A percentile compares a stretch with the other conserved stretches of the same genome.
These are phyloP conservation scores for Suillus hirtellus DNA, from an alignment of 768 basidiomycete genomes.

Conservation along the genomic window DNA sequence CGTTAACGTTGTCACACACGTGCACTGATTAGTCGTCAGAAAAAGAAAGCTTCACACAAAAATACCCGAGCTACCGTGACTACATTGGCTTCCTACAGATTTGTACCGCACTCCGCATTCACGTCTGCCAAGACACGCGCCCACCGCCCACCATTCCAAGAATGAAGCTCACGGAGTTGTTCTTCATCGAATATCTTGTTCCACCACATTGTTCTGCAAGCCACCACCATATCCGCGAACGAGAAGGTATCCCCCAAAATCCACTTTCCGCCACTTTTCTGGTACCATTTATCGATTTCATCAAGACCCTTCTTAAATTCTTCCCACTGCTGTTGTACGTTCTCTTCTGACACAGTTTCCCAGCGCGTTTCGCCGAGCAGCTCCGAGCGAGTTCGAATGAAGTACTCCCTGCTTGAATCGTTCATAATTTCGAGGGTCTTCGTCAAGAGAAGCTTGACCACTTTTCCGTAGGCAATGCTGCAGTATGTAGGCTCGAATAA, in stretches of 20 bases:
- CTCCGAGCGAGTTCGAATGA: slow-evolving; percentile 4
- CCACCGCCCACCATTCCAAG: slow-evolving; percentile 13
- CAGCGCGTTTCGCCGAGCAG: slow-evolving; percentile 1
- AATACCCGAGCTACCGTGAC: neutral
- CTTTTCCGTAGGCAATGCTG: slow-evolving; percentile 4
- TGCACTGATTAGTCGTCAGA: too few relatives aligned
- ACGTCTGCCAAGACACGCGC: neutral
- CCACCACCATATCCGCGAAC: slow-evolving; percentile 9
- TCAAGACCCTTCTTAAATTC: slow-evolving; percentile 7
- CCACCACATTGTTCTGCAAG: slow-evolving; percentile 10
- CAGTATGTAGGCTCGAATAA: slow-evolving; percentile 5
- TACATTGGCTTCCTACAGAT: neutral
- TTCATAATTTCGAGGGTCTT: slow-evolving; percentile 6
- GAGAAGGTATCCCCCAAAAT: slow-evolving; percentile 10
- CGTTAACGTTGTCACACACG: too few relatives aligned
- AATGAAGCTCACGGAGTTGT: slow-evolving; percentile 4
- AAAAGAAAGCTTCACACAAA: too few relatives aligned
- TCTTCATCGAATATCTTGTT: slow-evolving; percentile 8
- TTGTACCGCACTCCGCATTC: slow-evolving; percentile 3
- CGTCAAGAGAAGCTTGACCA: neutral
- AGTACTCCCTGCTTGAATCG: slow-evolving; percentile 9
- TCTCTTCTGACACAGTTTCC: neutral
- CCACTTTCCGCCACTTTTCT: slow-evolving; percentile 12
- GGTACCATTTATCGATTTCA: slow-evolving; percentile 8
- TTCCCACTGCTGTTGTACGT: neutral